Conservation (phyloP, 345 rosid species). For the Murraya koenigii region DNA sequence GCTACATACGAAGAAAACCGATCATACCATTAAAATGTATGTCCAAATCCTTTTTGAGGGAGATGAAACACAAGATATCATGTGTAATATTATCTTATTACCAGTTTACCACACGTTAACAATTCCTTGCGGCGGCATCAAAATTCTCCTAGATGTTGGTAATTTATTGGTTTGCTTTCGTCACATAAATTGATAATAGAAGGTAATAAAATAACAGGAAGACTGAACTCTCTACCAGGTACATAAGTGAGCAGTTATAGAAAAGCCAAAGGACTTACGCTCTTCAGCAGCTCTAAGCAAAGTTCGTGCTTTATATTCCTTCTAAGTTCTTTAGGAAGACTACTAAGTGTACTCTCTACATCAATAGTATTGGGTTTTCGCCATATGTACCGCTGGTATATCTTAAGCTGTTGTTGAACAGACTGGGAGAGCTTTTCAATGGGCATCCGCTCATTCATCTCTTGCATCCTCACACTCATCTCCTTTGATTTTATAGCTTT, state of each 20-base stretch:
- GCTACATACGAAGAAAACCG: no score
- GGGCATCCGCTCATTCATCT: not conserved
- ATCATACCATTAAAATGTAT: no score
- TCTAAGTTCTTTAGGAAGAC: constrained; percentile 5
- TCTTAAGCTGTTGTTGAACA: not conserved
- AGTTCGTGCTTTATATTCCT: constrained; percentile 4
- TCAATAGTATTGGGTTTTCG: not conserved
- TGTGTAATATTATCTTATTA: no score
- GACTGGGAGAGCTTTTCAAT: not conserved
- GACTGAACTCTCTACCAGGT: not conserved
- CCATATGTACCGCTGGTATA: not conserved
- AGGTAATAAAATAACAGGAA: not conserved
- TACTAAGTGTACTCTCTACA: not conserved
- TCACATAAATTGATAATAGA: no score
- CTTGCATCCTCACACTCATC: not conserved
- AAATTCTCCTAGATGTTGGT: no score
- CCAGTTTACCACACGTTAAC: no score
- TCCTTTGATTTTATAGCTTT: not conserved
- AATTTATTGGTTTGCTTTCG: no score
- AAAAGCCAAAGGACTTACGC: not conserved
- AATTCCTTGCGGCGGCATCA: no score
- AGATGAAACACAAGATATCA: no score
- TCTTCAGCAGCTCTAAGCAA: not conserved
- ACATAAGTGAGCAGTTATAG: no score
- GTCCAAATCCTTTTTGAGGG: no score